These are phyloP conservation scores for Brassica napus DNA, from an alignment of 345 rosid genomes.

Conservation along the genomic window DNA sequence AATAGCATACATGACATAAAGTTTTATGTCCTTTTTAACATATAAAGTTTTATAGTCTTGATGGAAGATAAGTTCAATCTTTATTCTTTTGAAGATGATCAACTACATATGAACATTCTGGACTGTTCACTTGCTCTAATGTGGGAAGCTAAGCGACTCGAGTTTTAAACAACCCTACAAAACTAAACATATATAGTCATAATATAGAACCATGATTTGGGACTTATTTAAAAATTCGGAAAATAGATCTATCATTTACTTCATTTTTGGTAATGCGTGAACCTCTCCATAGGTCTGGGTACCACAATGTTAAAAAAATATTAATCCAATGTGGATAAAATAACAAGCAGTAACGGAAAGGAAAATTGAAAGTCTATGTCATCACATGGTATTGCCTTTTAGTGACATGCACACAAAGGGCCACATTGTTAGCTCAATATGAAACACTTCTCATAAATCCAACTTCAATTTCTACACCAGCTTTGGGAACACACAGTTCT, in stretches of 20 bases:
- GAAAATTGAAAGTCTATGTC: not conserved
- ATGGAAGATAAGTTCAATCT: not conserved
- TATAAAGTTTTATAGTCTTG: not conserved
- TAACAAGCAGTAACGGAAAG: not conserved
- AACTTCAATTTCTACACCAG: slow-evolving; percentile 66
- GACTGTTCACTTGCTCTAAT: not conserved
- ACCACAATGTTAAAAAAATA: not conserved
- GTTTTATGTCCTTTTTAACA: too few species aligned
- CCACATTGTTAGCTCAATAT: slow-evolving; percentile 46
- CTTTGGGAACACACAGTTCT: slow-evolving; percentile 47
- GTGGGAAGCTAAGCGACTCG: too few species aligned
- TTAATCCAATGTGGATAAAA: not conserved
- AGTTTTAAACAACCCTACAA: too few species aligned
- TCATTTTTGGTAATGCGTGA: too few species aligned
- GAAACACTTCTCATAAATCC: slow-evolving; percentile 57
- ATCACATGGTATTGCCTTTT: slow-evolving; percentile 40
- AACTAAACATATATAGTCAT: too few species aligned
- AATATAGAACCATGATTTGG: too few species aligned
- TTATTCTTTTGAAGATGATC: not conserved
- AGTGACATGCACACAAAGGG: slow-evolving; percentile 63
- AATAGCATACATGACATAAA: not conserved
- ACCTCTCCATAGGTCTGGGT: too few species aligned
- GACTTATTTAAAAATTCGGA: too few species aligned
- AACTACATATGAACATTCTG: not conserved
- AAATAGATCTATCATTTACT: too few species aligned